Conservation (phyloP, 2,329 filamentous ascomycete species). For the Elsinoe arachidis region DNA sequence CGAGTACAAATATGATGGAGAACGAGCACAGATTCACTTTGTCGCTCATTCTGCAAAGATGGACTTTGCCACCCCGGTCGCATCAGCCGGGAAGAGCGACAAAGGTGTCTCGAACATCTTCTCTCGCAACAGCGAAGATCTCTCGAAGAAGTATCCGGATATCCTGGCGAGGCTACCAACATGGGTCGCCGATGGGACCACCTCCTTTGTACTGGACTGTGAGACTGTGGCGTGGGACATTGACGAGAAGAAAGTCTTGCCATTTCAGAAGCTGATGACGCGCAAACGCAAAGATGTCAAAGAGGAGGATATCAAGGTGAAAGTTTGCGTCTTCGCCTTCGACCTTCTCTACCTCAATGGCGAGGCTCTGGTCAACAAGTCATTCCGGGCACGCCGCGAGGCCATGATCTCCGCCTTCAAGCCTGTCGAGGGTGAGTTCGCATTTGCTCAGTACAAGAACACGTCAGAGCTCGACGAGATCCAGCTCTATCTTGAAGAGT, state of each 20-base stretch:
- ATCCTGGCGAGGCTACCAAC: slow-evolving; percentile 77
- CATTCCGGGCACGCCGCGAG: slow-evolving; percentile 73
- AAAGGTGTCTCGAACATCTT: slow-evolving; percentile 86
- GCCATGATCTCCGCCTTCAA: slow-evolving; percentile 65
- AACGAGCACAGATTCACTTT: slow-evolving; percentile 97
- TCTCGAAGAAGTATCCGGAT: slow-evolving; percentile 97
- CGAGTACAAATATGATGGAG: slow-evolving; percentile 98
- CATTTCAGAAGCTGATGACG: slow-evolving; percentile 97
- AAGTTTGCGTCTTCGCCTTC: slow-evolving; percentile 95
- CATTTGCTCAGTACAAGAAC: slow-evolving; percentile 79
- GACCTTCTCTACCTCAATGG: slow-evolving; percentile 91
- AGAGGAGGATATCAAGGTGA: slow-evolving; percentile 87
- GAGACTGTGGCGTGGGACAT: slow-evolving; percentile 97
- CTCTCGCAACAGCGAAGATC: slow-evolving; percentile 90
- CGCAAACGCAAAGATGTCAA: slow-evolving; percentile 97
- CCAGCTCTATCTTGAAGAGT: slow-evolving; percentile 83
- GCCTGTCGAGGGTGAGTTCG: slow-evolving; percentile 79
- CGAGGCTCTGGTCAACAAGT: slow-evolving; percentile 75
- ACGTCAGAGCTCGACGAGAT: slow-evolving; percentile 89
- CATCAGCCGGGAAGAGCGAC: slow-evolving; percentile 56
- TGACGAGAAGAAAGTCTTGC: slow-evolving; percentile 87
- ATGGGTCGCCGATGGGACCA: slow-evolving; percentile 85
- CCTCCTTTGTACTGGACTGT: slow-evolving; percentile 96
- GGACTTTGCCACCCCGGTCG: slow-evolving; percentile 51
- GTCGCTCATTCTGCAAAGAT: slow-evolving; percentile 71